Evolutionary conservation across 306 rosid species (phyloP).

Genomic region (cucumber (Cucumis sativus)): Cucumber_9930_V3 NC_026659.2:3168501-3169000

Average conservation of each 20-base stretch:
- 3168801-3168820: not conserved
- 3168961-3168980: constrained; percentile 72
- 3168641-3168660: not conserved
- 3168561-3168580: not conserved
- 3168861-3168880: not conserved
- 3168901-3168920: constrained; percentile 31
- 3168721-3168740: not conserved
- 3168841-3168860: not conserved
- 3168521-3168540: not conserved
- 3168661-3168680: not conserved
- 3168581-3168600: not conserved
- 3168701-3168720: not conserved
- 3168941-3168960: constrained; percentile 75
- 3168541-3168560: not conserved
- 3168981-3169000: constrained; percentile 90
- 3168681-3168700: not conserved
- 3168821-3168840: not conserved
- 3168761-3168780: not conserved
- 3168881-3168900: not conserved
- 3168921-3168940: constrained; percentile 66
- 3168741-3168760: not conserved
- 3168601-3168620: not conserved
- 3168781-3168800: not conserved
- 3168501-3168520: not conserved
- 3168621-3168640: not conserved